Evolutionary conservation across 2,329 filamentous ascomycete species (phyloP).

Genomic region (Diaporthe sp.): DNA sequence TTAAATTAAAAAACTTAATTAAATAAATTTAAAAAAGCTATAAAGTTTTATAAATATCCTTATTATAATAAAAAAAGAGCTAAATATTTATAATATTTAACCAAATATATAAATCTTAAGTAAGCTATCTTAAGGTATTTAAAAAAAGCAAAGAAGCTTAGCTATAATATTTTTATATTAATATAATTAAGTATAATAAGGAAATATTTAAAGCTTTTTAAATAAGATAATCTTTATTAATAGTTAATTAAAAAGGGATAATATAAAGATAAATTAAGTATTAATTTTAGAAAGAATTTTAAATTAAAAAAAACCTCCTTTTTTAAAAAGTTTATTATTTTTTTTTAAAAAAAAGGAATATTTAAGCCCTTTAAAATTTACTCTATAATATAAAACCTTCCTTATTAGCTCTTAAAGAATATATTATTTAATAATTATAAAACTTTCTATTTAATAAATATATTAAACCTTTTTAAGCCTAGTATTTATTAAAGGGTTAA

Average conservation of each 20-base stretch:
- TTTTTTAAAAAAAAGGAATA: not conserved
- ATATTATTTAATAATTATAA: too few relatives aligned
- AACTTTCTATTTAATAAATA: not conserved
- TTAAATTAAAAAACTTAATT: not conserved
- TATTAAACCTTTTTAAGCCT: too few relatives aligned
- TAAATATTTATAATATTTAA: not conserved
- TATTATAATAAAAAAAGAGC: not conserved
- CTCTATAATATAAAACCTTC: not conserved
- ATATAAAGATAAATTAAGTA: not conserved
- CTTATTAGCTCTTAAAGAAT: too few relatives aligned
- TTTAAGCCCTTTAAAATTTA: too few relatives aligned
- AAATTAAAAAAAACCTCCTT: not conserved
- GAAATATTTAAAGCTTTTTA: not conserved
- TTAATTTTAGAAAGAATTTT: not conserved
- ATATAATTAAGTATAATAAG: not conserved
- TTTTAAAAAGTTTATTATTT: not conserved
- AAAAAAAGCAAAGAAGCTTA: not conserved
- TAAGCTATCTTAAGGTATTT: not conserved
- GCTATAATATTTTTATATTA: not conserved
- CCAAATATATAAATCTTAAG: not conserved
- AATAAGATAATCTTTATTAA: not conserved
- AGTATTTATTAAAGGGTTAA: too few relatives aligned
- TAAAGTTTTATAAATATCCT: not conserved
- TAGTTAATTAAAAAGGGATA: not conserved
- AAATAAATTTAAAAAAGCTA: not conserved